A percentile compares a stretch with the other conserved stretches of the same genome.
These are phyloP conservation scores for Quercus phellos DNA, from an alignment of 331 rosid genomes.

Conservation along the genomic window DNA sequence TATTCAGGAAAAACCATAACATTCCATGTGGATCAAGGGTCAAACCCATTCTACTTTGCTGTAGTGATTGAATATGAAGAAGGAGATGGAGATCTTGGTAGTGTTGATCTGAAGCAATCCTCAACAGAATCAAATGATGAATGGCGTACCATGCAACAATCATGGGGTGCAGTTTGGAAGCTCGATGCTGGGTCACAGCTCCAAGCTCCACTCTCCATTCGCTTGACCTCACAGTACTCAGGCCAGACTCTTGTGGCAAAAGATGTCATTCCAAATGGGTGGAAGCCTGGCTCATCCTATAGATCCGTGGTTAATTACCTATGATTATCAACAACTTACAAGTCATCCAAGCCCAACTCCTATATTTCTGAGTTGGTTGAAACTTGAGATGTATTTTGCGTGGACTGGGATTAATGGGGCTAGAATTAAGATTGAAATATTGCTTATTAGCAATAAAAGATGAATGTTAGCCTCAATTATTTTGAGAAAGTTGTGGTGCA, in stretches of 20 bases:
- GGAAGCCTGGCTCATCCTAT: slow-evolving; percentile 38
- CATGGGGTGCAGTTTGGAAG: slow-evolving; percentile 59
- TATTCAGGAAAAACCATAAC: slow-evolving; percentile 27
- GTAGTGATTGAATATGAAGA: slow-evolving; percentile 32
- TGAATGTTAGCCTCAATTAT: too few species aligned
- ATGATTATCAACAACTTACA: background rate
- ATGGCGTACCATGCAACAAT: slow-evolving; percentile 41
- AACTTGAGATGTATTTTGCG: background rate
- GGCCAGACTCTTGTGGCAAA: slow-evolving; percentile 31
- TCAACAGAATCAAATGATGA: slow-evolving; percentile 1
- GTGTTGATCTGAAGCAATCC: slow-evolving; percentile 26
- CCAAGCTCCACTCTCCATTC: slow-evolving; percentile 30
- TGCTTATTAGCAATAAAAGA: too few species aligned
- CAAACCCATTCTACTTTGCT: slow-evolving; percentile 34
- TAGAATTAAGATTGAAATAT: too few species aligned
- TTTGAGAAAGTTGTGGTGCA: too few species aligned
- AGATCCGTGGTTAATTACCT: slow-evolving; percentile 38
- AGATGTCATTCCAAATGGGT: slow-evolving; percentile 37
- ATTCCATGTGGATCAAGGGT: slow-evolving; percentile 36
- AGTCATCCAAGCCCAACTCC: background rate
- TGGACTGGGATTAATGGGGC: background rate
- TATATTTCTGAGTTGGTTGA: background rate
- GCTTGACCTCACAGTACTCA: slow-evolving; percentile 33
- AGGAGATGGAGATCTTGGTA: slow-evolving; percentile 43
- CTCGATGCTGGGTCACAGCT: slow-evolving; percentile 31